Conservation (phyloP, 2,329 filamentous ascomycete species). For the Clonostachys byssicola region DNA sequence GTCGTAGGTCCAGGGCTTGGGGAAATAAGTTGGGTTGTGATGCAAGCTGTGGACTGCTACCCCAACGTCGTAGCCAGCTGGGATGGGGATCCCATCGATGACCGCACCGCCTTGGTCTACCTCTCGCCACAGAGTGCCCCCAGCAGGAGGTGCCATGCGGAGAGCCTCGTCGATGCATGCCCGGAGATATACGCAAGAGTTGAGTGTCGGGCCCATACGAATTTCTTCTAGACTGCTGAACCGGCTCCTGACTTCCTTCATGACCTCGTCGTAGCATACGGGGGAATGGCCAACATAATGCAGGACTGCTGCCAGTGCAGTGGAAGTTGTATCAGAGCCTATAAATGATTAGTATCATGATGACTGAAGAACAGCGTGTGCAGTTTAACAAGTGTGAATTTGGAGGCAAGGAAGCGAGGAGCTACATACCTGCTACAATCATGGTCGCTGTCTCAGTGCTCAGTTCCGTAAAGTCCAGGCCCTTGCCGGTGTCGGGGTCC, state of each 20-base stretch:
- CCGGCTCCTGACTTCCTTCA: slow-evolving; percentile 18
- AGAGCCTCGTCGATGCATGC: slow-evolving; percentile 29
- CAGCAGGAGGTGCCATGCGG: slow-evolving; percentile 8
- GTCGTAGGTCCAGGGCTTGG: slow-evolving; percentile 2
- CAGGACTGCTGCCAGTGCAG: slow-evolving; percentile 25
- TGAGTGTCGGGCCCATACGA: slow-evolving; percentile 18
- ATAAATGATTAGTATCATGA: not conserved
- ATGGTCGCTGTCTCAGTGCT: slow-evolving; percentile 37
- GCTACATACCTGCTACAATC: slow-evolving; percentile 10
- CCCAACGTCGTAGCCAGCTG: slow-evolving; percentile 8
- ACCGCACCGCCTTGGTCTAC: slow-evolving; percentile 3
- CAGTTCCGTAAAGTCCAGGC: slow-evolving; percentile 32
- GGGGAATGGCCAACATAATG: slow-evolving; percentile 31
- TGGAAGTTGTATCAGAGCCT: slow-evolving; percentile 32
- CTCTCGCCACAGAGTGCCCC: slow-evolving; percentile 7
- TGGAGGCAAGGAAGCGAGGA: not conserved
- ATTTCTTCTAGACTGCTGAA: slow-evolving; percentile 28
- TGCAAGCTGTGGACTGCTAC: slow-evolving; percentile 11
- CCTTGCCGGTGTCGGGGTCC: slow-evolving; percentile 37
- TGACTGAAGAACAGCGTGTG: too few species aligned
- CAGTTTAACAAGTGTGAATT: too few species aligned
- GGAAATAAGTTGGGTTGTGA: slow-evolving; percentile 5
- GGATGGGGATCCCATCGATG: slow-evolving; percentile 8
- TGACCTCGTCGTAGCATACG: slow-evolving; percentile 16
- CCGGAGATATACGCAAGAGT: slow-evolving; percentile 26